Conservation (phyloP, 768 basidiomycete species). For the Mycena rebaudengoi region DNA sequence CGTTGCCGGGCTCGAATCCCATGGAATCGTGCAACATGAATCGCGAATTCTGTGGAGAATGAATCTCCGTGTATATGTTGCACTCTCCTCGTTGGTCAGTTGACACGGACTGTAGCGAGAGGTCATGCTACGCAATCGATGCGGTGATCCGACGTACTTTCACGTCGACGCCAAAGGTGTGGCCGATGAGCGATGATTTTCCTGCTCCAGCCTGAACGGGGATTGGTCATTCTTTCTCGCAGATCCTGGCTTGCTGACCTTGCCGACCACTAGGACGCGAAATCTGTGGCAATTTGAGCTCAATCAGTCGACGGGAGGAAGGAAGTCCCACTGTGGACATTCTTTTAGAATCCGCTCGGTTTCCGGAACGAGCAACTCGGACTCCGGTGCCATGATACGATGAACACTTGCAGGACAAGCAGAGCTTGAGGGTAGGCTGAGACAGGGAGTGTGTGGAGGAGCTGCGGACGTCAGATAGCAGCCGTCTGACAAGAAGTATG, state of each 20-base stretch:
- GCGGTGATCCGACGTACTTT: too few species aligned
- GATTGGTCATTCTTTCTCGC: not conserved
- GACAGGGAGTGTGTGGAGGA: too few species aligned
- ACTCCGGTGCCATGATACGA: too few species aligned
- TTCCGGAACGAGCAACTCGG: not conserved
- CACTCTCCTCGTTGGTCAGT: slow-evolving; percentile 6
- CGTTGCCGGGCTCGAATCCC: slow-evolving; percentile 24
- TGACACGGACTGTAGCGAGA: not conserved
- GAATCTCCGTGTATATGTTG: slow-evolving; percentile 22
- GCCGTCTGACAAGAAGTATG: too few species aligned
- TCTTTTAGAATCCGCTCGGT: not conserved
- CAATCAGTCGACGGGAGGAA: not conserved
- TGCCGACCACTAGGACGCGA: not conserved
- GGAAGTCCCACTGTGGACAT: not conserved
- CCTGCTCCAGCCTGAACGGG: not conserved
- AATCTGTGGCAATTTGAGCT: not conserved
- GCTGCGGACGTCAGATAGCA: too few species aligned
- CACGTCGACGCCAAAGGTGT: slow-evolving; percentile 11
- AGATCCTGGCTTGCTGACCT: not conserved
- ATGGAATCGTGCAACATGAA: slow-evolving; percentile 27
- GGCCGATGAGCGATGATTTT: slow-evolving; percentile 25
- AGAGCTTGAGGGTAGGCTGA: too few species aligned
- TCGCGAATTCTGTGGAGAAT: slow-evolving; percentile 12
- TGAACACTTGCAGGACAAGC: too few species aligned
- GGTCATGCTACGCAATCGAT: too few species aligned